Evolutionary conservation across 139 green algal genomes (phyloP).

Genomic region (Klebsormidium nitens): DNA sequence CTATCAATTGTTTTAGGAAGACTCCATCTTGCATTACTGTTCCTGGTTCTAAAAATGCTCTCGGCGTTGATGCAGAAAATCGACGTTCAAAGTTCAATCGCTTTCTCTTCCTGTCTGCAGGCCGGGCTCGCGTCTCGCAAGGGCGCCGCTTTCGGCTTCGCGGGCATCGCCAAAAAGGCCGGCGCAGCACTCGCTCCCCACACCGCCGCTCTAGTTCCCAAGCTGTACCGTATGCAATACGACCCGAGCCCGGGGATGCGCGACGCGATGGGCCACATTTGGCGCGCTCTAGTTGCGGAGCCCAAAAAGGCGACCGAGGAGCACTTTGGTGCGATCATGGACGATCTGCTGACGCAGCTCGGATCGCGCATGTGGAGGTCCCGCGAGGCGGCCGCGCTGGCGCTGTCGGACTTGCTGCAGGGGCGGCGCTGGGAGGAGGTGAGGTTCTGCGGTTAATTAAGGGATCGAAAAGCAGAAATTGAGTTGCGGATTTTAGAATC

Average conservation of each 20-base stretch:
- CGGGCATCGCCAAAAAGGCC: conserved; percentile 71
- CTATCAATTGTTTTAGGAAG: too few relatives aligned
- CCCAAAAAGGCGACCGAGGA: conserved; percentile 50
- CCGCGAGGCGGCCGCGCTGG: conserved; percentile 64
- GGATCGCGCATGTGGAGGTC: conserved; percentile 74
- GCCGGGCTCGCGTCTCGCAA: conserved; percentile 58
- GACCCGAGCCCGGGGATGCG: conserved; percentile 73
- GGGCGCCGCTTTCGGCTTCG: conserved; percentile 81
- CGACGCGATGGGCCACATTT: conserved; percentile 76
- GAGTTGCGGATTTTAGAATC: too few relatives aligned
- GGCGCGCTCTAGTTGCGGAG: conserved; percentile 67
- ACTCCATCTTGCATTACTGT: too few relatives aligned
- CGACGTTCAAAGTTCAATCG: too few relatives aligned
- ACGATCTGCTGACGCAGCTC: conserved; percentile 57
- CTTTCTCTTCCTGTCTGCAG: conserved; percentile 14
- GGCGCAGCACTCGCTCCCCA: conserved; percentile 47
- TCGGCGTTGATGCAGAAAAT: too few relatives aligned
- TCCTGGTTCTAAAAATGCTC: too few relatives aligned
- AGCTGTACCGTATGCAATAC: conserved; percentile 72
- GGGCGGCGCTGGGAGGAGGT: conserved; percentile 43
- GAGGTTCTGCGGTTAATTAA: too few relatives aligned
- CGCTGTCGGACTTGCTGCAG: conserved; percentile 71
- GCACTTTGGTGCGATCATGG: conserved; percentile 62
- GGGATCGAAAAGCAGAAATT: too few relatives aligned
- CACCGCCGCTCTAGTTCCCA: conserved; percentile 68